Percentiles rank a stretch among this genome's conserved stretches.
Evolutionary conservation across 2,329 filamentous ascomycete genomes (phyloP).

Genomic region (Fusarium napiforme): DNA sequence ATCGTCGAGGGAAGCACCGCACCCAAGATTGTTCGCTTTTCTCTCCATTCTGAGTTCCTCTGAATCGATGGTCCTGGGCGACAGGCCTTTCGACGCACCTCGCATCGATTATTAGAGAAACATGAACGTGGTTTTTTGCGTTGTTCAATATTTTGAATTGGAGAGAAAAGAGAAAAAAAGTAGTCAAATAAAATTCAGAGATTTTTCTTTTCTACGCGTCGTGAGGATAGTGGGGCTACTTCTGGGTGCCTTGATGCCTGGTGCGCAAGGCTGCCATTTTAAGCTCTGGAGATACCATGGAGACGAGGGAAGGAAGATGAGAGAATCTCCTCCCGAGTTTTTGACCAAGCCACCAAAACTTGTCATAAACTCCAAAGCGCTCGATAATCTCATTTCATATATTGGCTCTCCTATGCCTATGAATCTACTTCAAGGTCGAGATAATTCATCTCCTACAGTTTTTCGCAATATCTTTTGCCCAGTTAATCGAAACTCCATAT

Average conservation of each 20-base stretch:
- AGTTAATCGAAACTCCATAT: no score
- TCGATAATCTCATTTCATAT: no score
- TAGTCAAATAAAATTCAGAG: constrained; percentile 20
- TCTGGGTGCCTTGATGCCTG: constrained; percentile 32
- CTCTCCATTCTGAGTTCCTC: constrained; percentile 64
- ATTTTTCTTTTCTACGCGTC: constrained; percentile 31
- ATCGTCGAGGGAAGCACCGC: constrained; percentile 64
- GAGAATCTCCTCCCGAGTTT: no score
- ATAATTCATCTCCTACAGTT: no score
- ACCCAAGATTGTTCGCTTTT: constrained; percentile 68
- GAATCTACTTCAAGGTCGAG: no score
- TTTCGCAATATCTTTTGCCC: no score
- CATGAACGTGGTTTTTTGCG: constrained; percentile 59
- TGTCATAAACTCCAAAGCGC: no score
- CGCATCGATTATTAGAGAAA: constrained; percentile 56
- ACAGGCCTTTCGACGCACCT: constrained; percentile 55
- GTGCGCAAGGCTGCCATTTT: constrained; percentile 23
- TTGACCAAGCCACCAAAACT: no score
- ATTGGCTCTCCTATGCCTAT: no score
- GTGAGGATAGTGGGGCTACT: constrained; percentile 33
- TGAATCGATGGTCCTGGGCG: constrained; percentile 60
- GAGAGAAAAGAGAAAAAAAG: constrained; percentile 41
- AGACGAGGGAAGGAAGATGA: background rate
- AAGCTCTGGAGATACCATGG: background rate
- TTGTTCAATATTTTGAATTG: constrained; percentile 57